A percentile compares a stretch with the other conserved stretches of the same genome.
Conservation (phyloP, 2,329 filamentous ascomycete genomes). For the Venturiaceae sp. region DNA sequence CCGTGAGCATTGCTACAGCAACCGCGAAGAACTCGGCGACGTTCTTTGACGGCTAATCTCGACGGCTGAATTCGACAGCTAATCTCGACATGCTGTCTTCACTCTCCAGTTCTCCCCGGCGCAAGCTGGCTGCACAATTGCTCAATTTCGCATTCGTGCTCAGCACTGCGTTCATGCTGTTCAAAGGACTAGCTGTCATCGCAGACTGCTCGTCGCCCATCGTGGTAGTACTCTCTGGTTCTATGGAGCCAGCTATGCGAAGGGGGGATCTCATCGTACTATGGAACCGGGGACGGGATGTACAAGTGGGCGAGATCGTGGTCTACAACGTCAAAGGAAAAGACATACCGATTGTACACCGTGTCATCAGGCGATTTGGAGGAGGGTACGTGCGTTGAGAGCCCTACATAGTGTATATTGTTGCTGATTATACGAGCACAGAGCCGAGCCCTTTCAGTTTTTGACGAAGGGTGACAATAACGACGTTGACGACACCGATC, state of each 20-base stretch:
- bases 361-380: too few relatives aligned
- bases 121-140: too few relatives aligned
- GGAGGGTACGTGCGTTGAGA: too few relatives aligned
- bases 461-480: slow-evolving; percentile 99
- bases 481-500: slow-evolving; percentile 80
- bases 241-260: slow-evolving; percentile 76
- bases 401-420: too few relatives aligned
- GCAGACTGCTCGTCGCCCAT: slow-evolving; percentile 59
- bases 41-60: too few relatives aligned
- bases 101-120: too few relatives aligned
- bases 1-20: too few relatives aligned
- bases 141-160: slow-evolving; percentile 88
- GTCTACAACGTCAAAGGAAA: slow-evolving; percentile 84
- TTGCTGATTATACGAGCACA: too few relatives aligned
- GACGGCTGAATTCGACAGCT: too few relatives aligned
- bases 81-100: too few relatives aligned
- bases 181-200: slow-evolving; percentile 75
- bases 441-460: slow-evolving; percentile 49
- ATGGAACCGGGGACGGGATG: slow-evolving; percentile 59
- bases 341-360: slow-evolving; percentile 95
- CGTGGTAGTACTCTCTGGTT: slow-evolving; percentile 74
- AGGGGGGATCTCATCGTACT: slow-evolving; percentile 67
- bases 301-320: slow-evolving; percentile 64
- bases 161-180: slow-evolving; percentile 84
- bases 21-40: too few relatives aligned